Percentiles rank a stretch among this genome's conserved stretches.
These are phyloP conservation scores for Plectosphaerella sp. DNA, from an alignment of 2,329 filamentous ascomycete genomes.

Conservation along the genomic window DNA sequence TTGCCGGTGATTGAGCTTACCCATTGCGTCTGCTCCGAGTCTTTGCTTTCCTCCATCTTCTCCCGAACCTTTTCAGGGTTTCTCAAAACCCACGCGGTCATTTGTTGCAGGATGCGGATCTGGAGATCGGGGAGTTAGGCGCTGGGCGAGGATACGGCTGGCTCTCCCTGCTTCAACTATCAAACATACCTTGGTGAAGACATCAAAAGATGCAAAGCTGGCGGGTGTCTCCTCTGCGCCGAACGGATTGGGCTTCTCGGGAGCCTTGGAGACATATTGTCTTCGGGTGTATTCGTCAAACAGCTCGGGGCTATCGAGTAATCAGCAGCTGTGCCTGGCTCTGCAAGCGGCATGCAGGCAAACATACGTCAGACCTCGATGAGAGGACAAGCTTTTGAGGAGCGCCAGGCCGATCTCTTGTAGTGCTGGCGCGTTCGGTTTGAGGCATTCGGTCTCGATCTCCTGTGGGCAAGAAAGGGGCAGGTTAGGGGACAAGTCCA, in stretches of 20 bases:
- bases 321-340: background rate
- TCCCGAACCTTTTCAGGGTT: conserved; percentile 84
- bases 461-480: conserved; percentile 49
- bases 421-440: conserved; percentile 69
- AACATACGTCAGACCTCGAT: conserved; percentile 83
- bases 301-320: conserved; percentile 63
- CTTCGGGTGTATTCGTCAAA: conserved; percentile 92
- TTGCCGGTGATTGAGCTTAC: conserved; percentile 42
- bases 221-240: conserved; percentile 68
- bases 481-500: background rate
- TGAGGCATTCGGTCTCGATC: conserved; percentile 83
- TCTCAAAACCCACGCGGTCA: conserved; percentile 84
- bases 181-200: conserved; percentile 66
- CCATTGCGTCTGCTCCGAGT: conserved; percentile 78
- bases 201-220: conserved; percentile 76
- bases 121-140: conserved; percentile 19
- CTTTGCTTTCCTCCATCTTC: conserved; percentile 77
- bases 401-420: conserved; percentile 79
- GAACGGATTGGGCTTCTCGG: conserved; percentile 72
- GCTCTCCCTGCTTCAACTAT: background rate
- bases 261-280: conserved; percentile 80
- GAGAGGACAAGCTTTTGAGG: conserved; percentile 89
- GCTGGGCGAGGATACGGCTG: background rate
- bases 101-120: conserved; percentile 77
- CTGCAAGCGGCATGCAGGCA: background rate